phyloP scores from a whole-genome alignment of 2,329 filamentous ascomycete species.

The Akanthomyces dipterigenus region DNA sequence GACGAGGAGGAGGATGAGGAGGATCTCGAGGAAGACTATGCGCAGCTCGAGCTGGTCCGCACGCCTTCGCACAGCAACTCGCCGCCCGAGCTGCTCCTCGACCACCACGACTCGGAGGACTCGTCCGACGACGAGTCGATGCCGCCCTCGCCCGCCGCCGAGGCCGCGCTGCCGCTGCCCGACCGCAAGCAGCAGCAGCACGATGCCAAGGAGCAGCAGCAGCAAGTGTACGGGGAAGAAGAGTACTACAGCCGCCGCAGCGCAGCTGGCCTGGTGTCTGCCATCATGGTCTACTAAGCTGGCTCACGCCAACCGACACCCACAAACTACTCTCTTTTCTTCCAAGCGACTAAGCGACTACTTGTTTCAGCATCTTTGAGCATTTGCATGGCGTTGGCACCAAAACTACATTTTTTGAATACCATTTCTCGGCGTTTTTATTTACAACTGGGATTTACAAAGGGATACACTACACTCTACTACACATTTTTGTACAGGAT shows the following conservation, averaged over 20 bases:
- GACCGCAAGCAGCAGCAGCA: conserved; percentile 34
- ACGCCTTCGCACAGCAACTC: conserved; percentile 59
- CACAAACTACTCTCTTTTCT: conserved; percentile 1
- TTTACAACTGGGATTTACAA: background rate
- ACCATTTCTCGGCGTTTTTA: background rate
- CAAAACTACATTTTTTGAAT: background rate
- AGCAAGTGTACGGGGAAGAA: conserved; percentile 39
- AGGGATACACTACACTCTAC: conserved; percentile 5
- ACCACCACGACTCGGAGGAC: conserved; percentile 63
- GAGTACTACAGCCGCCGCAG: conserved; percentile 49
- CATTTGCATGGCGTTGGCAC: conserved; percentile 1
- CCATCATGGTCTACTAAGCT: conserved; percentile 51
- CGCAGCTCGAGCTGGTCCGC: conserved; percentile 60
- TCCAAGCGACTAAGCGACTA: background rate
- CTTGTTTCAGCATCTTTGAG: conserved; percentile 10
- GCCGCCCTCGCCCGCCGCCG: conserved; percentile 64
- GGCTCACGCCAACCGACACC: too few relatives aligned
- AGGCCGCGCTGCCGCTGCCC: conserved; percentile 51
- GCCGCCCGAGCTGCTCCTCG: conserved; percentile 63
- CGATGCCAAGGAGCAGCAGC: conserved; percentile 37
- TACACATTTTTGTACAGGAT: too few relatives aligned
- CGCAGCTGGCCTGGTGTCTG: conserved; percentile 43
- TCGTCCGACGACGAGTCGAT: conserved; percentile 70
- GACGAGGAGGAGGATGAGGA: conserved; percentile 41
- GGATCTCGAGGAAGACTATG: conserved; percentile 55